phyloP scores from a whole-genome alignment of 306 rosid genomes.

The Acacia melanoxylon region DNA sequence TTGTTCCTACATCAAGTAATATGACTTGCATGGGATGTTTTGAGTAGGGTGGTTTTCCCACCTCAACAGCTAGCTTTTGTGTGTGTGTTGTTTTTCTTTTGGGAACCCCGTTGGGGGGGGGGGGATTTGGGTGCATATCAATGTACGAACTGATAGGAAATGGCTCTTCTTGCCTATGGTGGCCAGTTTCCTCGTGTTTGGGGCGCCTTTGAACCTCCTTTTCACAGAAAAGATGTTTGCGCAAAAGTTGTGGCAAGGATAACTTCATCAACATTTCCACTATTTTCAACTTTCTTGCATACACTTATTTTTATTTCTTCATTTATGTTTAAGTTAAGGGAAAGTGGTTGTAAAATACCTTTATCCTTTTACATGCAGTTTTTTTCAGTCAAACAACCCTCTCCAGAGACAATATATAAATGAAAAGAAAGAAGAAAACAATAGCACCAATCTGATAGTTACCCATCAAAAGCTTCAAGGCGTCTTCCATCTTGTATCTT shows the following conservation, averaged over 20 bases:
- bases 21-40: not conserved
- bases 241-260: not conserved
- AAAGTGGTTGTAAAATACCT: not conserved
- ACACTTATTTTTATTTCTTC: not conserved
- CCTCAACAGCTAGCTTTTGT: not conserved
- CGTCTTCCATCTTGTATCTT: not conserved
- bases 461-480: conserved; percentile 8
- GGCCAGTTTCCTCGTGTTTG: not conserved
- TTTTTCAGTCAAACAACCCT: not conserved
- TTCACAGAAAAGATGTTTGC: not conserved
- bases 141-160: not conserved
- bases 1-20: not conserved
- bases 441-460: not conserved
- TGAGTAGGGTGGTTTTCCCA: not conserved
- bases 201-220: not conserved
- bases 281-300: not conserved
- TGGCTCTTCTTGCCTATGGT: not conserved
- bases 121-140: not conserved
- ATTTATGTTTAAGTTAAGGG: not conserved
- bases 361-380: not conserved
- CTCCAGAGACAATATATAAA: not conserved
- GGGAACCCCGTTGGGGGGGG: not conserved
- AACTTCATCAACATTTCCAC: not conserved
- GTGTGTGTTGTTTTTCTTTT: not conserved
- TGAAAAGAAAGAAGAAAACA: not conserved